phyloP scores from a whole-genome alignment of 2,329 filamentous ascomycete species.

The Claviceps capensis region DNA sequence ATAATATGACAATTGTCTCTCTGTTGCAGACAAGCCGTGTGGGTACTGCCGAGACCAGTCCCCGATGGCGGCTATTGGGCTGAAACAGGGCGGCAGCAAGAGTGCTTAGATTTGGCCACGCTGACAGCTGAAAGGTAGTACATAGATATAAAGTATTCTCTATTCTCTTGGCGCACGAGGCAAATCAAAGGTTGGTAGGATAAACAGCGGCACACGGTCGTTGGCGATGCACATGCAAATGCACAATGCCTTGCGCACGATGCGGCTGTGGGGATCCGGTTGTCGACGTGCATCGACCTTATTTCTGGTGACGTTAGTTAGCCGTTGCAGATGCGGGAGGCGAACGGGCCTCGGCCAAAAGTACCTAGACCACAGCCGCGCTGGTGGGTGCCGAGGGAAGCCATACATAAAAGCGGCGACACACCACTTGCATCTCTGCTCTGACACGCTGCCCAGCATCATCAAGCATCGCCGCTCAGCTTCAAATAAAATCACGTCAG shows the following conservation, averaged over 20 bases:
- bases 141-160: no score
- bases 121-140: neutral
- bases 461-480: no score
- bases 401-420: neutral
- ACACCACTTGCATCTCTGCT: no score
- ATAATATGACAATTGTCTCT: slow-evolving; percentile 29
- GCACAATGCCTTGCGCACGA: no score
- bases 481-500: no score
- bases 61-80: neutral
- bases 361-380: neutral
- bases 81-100: neutral
- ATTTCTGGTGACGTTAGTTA: no score
- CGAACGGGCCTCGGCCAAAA: neutral
- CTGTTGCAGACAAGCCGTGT: neutral
- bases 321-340: neutral
- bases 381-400: neutral
- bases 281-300: no score
- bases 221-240: no score
- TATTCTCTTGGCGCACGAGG: no score
- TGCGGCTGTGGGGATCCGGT: neutral
- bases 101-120: neutral
- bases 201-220: no score
- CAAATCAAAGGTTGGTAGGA: no score
- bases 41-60: neutral
- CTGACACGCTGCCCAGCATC: no score